Evolutionary conservation across 2,329 filamentous ascomycete species (phyloP).

Genomic region (Cytospora schulzeri): DNA sequence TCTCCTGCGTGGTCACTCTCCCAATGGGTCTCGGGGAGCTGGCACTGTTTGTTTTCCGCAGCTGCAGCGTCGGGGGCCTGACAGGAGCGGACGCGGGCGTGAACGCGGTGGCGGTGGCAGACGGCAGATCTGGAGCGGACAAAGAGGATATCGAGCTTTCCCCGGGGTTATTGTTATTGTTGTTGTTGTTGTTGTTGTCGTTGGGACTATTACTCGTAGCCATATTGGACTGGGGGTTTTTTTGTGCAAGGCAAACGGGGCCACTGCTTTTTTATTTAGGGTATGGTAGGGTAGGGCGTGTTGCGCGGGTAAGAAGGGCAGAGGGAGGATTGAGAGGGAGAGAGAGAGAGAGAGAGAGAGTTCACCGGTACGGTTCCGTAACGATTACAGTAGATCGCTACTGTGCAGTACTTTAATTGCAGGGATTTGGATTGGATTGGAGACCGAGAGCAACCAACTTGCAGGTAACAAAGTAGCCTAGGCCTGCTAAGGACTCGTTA

Average conservation of each 20-base stretch:
- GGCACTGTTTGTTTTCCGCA: slow-evolving; percentile 25
- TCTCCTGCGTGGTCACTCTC: slow-evolving; percentile 36
- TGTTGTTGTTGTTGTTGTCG: too few relatives aligned
- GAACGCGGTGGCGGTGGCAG: not conserved
- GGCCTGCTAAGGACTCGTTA: too few relatives aligned
- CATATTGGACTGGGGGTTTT: not conserved
- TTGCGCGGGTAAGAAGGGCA: not conserved
- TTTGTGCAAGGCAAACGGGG: not conserved
- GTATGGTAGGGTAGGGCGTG: not conserved
- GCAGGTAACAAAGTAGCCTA: not conserved
- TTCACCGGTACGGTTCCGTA: slow-evolving; percentile 3
- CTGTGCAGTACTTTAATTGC: not conserved
- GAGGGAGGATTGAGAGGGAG: not conserved
- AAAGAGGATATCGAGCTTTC: slow-evolving; percentile 5
- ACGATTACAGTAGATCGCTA: not conserved
- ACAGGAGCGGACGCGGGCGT: slow-evolving; percentile 1
- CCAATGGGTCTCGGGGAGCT: slow-evolving; percentile 23
- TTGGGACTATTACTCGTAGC: slow-evolving; percentile 1
- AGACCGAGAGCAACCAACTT: not conserved
- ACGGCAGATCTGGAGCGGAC: slow-evolving; percentile 1
- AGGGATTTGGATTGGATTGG: not conserved
- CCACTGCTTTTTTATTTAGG: not conserved
- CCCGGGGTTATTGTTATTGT: not conserved
- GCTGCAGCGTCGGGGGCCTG: slow-evolving; percentile 19
- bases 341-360: too few relatives aligned